Base-by-base conservation (phyloP, 2,329 filamentous ascomycete genomes). In the Emergomyces africanus region DNA sequence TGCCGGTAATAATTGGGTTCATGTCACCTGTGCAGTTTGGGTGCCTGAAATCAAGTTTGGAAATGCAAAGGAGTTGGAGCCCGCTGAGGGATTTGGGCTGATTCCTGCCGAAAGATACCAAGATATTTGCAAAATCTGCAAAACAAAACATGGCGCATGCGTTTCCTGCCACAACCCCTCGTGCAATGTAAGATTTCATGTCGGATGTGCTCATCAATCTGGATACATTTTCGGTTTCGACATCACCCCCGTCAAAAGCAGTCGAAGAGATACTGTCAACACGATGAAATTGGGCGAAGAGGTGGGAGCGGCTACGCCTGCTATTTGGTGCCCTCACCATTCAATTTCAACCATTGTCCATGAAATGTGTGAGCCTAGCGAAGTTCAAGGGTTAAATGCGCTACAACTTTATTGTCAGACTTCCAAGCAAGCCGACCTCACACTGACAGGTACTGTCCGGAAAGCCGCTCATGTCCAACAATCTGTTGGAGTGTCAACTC, bases 1-100 rank as follows among this genome's bases (percentile, higher is more conserved):
- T 0, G 89, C 88, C 3, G 90, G 95, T 70, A 97, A 97, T 75
- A 97, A 97, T 69, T 99, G 94, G 94, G 89, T 96, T 18, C 94
- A 99, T 70, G 90, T 97, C 33, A 86, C 87, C 42, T 99, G 94
- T 69, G 91, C 94, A 1, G 79, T 96, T 20, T 97, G 89, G 85
- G 91, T 88, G 12, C 85, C 90, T 0, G 94, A 99, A 72, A 86
- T 96, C 67, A 94, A 91, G 68, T 99, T 96, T 72, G 91, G 88
- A 62, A 89, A 89, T 66, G 87, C 90, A 20, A 85, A 86, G 67
- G 84, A 87, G 20, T 77, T 99, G 39, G 88, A 90, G 65, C 87
- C 90, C 37, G 90, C 89, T 1, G 94, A 99, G 74, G 92, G 92
- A 23, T 90, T 99, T 63, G 87, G 88, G 3, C 86, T 88, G 6